Conservation (phyloP, 2,329 filamentous ascomycete species). For the Penicillium sp. region DNA sequence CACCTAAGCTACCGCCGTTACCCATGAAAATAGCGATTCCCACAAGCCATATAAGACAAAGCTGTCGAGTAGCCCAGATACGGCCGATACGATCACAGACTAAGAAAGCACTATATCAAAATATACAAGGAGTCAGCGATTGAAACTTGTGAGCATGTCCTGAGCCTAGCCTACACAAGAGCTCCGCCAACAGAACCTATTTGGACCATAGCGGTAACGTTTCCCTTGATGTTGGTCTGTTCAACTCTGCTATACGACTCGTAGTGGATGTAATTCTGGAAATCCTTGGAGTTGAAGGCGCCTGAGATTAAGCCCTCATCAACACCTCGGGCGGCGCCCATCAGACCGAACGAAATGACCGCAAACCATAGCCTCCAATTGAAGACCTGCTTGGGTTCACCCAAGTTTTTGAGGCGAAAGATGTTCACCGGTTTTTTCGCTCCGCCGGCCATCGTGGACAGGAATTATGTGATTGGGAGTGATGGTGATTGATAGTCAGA, state of each 20-base stretch:
- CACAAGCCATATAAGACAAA: slow-evolving; percentile 41
- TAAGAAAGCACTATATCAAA: slow-evolving; percentile 42
- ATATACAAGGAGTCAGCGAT: background rate
- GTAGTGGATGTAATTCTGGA: slow-evolving; percentile 58
- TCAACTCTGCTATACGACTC: slow-evolving; percentile 50
- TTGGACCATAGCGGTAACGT: slow-evolving; percentile 78
- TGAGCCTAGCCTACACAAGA: slow-evolving; percentile 46
- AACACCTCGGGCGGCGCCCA: slow-evolving; percentile 73
- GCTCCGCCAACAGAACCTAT: slow-evolving; percentile 71
- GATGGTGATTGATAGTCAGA: background rate
- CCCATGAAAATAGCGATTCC: slow-evolving; percentile 44
- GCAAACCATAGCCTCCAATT: slow-evolving; percentile 79
- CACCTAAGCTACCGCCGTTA: slow-evolving; percentile 33
- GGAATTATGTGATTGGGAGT: background rate
- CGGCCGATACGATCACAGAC: slow-evolving; percentile 47
- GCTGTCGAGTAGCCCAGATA: slow-evolving; percentile 38
- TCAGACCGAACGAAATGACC: slow-evolving; percentile 67
- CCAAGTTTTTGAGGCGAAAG: slow-evolving; percentile 61
- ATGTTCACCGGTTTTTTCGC: slow-evolving; percentile 40
- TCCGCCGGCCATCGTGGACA: slow-evolving; percentile 40
- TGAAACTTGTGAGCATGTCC: background rate
- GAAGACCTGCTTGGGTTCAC: slow-evolving; percentile 66
- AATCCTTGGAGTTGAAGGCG: slow-evolving; percentile 64
- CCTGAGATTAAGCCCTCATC: slow-evolving; percentile 76
- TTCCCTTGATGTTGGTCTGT: slow-evolving; percentile 66